Percentiles rank a stretch among this genome's conserved stretches.
These are phyloP conservation scores for Mortierella sp. DNA, from an alignment of 371 early-diverging fungal species.

Conservation along the genomic window DNA sequence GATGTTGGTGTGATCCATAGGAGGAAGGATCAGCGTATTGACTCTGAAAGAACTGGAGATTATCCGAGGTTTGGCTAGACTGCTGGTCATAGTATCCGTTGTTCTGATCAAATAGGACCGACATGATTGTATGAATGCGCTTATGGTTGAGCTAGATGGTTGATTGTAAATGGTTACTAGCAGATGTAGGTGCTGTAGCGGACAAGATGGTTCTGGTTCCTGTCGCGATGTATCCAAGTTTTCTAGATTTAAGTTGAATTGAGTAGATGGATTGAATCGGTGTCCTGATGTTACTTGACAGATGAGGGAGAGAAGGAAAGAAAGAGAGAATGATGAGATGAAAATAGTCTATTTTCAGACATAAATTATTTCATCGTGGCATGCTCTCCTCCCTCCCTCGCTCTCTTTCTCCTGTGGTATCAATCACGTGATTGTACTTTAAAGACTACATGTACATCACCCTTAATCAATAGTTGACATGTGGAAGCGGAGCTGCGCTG, in stretches of 20 bases:
- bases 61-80: slow-evolving; percentile 52
- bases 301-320: background rate
- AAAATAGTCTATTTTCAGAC: slow-evolving; percentile 2
- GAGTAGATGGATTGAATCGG: too few species aligned
- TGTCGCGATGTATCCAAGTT: too few species aligned
- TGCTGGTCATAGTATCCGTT: slow-evolving; percentile 53
- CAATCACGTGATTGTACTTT: too few species aligned
- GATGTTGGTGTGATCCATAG: slow-evolving; percentile 50
- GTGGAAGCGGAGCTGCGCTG: background rate
- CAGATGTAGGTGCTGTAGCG: too few species aligned
- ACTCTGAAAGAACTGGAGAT: slow-evolving; percentile 78
- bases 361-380: slow-evolving; percentile 3
- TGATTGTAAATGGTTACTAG: too few species aligned
- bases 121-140: slow-evolving; percentile 29
- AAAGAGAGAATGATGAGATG: slow-evolving; percentile 12
- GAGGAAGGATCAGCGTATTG: slow-evolving; percentile 70
- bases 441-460: too few species aligned
- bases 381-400: background rate
- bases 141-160: too few species aligned
- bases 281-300: background rate
- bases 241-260: too few species aligned
- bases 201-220: too few species aligned
- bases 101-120: slow-evolving; percentile 66
- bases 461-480: too few species aligned
- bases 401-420: too few species aligned